Evolutionary conservation across 2,329 filamentous ascomycete species (phyloP), one percentile per base, ranked within the genome.

Genomic region (Juglanconis sp.): DNA sequence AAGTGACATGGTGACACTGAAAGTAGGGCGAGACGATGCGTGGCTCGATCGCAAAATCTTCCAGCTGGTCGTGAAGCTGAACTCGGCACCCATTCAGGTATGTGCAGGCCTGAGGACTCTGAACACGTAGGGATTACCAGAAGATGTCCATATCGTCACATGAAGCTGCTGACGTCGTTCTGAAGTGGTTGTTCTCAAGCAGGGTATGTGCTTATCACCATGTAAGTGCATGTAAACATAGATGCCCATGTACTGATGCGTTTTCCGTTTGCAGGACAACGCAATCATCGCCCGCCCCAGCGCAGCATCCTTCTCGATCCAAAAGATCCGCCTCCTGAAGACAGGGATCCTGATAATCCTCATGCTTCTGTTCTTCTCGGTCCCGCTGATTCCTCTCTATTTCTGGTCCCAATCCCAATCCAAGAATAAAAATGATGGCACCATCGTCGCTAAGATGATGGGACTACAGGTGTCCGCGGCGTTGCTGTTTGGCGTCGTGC

Each of bases 1-100:
- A 2, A 0, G 35, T 10, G 54, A 56, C 11, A 10, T 56, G 1
- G 46, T 56, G 2, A 50, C 54, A 5, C 54, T 56, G 17, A 56
- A 56, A 8, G 35, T 46, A 1, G 8, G 5, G 1, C 30, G 54
- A 4, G 54, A 56, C 8, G 54, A 56, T 50, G 54, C 54, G 6
- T 56, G 54, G 54, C 54, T 56, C 1, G 46, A 56, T 10, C 17
- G 54, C 11, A 32, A 50, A 11, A 56, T 56, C 13, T 56, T 56
- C 4, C 3, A 15, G 7, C 35, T 56, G 2, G 13, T 56, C 3
- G 46, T 56, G 17, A 15, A 3, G 13, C 36, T 40, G 36, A 13
- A 40, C 13, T 40, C 36, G 13, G 36, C 36, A 8, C 36, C 36
- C 8, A 40, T 40, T 40, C 36, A 13, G 13, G 36, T 40, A 40